These are phyloP conservation scores for Penicillium sp. DNA, from an alignment of 2,329 filamentous ascomycete genomes.

Conservation along the genomic window DNA sequence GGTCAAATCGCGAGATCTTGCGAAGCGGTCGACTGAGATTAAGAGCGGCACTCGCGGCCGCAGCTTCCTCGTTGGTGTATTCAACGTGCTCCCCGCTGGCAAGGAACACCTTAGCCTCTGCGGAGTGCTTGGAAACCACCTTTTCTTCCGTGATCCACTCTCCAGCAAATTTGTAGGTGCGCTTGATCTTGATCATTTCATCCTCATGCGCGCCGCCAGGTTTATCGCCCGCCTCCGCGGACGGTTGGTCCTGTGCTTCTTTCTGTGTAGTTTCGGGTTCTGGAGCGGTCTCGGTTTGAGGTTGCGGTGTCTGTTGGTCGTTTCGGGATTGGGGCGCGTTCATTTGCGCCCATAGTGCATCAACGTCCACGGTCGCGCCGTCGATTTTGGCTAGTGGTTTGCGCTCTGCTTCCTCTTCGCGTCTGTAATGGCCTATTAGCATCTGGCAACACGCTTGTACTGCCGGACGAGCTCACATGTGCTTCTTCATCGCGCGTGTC, in stretches of 20 bases:
- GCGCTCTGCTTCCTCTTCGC: slow-evolving; percentile 51
- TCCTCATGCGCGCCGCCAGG: slow-evolving; percentile 29
- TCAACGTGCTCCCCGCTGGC: slow-evolving; percentile 43
- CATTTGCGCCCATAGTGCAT: slow-evolving; percentile 57
- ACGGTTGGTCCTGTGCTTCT: slow-evolving; percentile 17
- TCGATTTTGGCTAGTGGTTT: slow-evolving; percentile 50
- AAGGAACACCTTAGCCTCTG: slow-evolving; percentile 57
- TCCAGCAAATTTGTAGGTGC: slow-evolving; percentile 60
- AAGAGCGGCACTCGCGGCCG: slow-evolving; percentile 18
- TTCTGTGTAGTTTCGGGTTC: slow-evolving; percentile 13
- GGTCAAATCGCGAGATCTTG: slow-evolving; percentile 49
- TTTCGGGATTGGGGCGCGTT: slow-evolving; percentile 36
- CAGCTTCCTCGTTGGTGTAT: slow-evolving; percentile 25
- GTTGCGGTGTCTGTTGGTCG: slow-evolving; percentile 14
- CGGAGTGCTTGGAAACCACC: slow-evolving; percentile 53
- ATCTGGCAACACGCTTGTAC: neutral
- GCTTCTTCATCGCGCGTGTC: slow-evolving; percentile 55
- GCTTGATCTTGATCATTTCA: slow-evolving; percentile 56
- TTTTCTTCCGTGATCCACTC: slow-evolving; percentile 57
- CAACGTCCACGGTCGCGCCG: slow-evolving; percentile 57
- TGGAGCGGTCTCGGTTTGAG: slow-evolving; percentile 10
- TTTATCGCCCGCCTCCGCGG: slow-evolving; percentile 10
- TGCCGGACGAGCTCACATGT: slow-evolving; percentile 39
- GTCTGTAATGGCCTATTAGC: slow-evolving; percentile 29
- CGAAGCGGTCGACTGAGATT: slow-evolving; percentile 43